These are phyloP conservation scores for Nicotiana rustica DNA, from an alignment of 305 asterid species.

Conservation along the genomic window DNA sequence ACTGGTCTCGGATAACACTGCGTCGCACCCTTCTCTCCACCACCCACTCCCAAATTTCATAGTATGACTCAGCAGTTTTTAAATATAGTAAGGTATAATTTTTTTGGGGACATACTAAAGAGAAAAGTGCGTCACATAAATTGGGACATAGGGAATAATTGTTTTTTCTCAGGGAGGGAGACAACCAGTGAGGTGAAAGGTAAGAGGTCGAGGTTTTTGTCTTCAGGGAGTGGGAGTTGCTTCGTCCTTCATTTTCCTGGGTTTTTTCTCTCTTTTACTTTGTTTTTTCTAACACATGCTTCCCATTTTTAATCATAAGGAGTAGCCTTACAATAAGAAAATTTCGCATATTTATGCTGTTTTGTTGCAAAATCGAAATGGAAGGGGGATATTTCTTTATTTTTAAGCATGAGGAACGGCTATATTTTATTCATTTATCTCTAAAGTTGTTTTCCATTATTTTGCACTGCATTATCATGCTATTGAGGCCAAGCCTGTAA, in stretches of 20 bases:
- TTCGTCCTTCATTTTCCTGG: background rate
- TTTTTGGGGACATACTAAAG: too few species aligned
- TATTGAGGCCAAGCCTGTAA: constrained; percentile 24
- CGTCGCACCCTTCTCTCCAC: too few species aligned
- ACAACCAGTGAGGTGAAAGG: constrained; percentile 14
- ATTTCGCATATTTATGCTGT: too few species aligned
- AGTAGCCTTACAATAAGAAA: too few species aligned
- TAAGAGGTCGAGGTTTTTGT: background rate
- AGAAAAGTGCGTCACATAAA: too few species aligned
- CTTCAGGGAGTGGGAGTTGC: constrained; percentile 22
- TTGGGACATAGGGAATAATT: too few species aligned
- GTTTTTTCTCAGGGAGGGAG: background rate
- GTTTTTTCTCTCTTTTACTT: background rate
- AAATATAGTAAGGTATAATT: too few species aligned
- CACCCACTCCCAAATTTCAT: too few species aligned
- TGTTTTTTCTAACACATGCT: background rate
- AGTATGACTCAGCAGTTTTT: too few species aligned
- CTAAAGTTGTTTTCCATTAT: background rate
- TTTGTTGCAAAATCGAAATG: constrained; percentile 14
- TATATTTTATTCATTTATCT: constrained; percentile 11
- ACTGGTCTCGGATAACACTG: too few species aligned
- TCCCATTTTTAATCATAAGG: background rate
- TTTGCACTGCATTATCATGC: background rate
- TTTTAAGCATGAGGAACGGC: background rate
- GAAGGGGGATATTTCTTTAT: constrained; percentile 2